These are phyloP conservation scores for Inga laurina DNA, from an alignment of 306 rosid species.

Conservation along the genomic window DNA sequence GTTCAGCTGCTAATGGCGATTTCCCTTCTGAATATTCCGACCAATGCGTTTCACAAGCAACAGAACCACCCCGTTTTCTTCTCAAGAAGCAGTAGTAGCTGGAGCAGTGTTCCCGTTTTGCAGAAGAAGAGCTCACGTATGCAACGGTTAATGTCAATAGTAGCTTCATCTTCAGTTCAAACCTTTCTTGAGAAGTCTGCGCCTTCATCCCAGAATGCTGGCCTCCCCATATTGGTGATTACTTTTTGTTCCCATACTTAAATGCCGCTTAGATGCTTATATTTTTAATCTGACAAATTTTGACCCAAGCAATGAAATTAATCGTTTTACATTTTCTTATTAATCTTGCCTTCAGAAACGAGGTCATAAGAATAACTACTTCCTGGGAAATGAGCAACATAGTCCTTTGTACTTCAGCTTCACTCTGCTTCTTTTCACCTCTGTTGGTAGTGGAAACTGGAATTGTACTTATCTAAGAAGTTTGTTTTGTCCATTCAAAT, in stretches of 20 bases:
- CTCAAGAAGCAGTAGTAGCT: conserved; percentile 4
- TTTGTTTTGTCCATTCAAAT: not conserved
- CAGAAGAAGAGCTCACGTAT: conserved; percentile 30
- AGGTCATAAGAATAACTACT: not conserved
- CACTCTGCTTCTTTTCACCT: not conserved
- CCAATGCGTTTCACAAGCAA: conserved; percentile 17
- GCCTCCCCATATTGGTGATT: conserved; percentile 49
- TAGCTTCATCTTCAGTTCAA: conserved; percentile 43
- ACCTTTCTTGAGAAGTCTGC: conserved; percentile 39
- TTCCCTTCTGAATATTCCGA: conserved; percentile 28
- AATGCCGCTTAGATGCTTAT: not conserved
- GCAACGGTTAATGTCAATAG: conserved; percentile 31
- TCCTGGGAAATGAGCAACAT: not conserved
- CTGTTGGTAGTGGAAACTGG: not conserved
- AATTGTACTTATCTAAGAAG: not conserved
- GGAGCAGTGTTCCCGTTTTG: conserved; percentile 13
- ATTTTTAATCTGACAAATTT: not conserved
- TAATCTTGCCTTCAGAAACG: not conserved
- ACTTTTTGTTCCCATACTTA: not conserved
- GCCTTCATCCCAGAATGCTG: conserved; percentile 12
- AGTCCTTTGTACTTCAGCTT: not conserved
- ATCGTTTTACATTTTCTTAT: not conserved
- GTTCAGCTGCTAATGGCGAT: conserved; percentile 33
- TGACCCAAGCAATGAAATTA: not conserved
- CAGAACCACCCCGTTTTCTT: conserved; percentile 29